These are phyloP conservation scores for Zygosaccharomyces bailii DNA, from an alignment of 805 yeast genomes.

Conservation along the genomic window DNA sequence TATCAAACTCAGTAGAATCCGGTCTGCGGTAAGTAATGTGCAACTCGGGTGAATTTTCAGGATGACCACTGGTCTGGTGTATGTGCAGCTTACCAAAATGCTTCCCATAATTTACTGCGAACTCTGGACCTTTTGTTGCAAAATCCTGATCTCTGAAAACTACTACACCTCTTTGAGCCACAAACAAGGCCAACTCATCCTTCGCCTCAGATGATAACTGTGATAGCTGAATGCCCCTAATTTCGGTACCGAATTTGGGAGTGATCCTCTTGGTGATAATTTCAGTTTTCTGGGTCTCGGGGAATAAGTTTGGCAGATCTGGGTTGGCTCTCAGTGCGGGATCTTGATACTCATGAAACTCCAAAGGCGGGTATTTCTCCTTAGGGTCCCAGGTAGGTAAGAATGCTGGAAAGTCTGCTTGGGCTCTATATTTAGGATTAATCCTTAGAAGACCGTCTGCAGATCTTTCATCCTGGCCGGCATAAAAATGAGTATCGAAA, in stretches of 20 bases:
- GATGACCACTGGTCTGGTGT: slow-evolving; percentile 72
- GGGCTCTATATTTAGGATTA: slow-evolving; percentile 20
- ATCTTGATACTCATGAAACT: slow-evolving; percentile 13
- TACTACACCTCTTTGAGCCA: slow-evolving; percentile 66
- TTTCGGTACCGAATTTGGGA: slow-evolving; percentile 66
- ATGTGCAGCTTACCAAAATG: slow-evolving; percentile 68
- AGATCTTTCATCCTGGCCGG: slow-evolving; percentile 33
- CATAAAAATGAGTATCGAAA: slow-evolving; percentile 29
- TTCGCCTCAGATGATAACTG: slow-evolving; percentile 50
- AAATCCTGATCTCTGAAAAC: slow-evolving; percentile 65
- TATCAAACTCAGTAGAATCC: slow-evolving; percentile 33
- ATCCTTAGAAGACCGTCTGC: slow-evolving; percentile 28
- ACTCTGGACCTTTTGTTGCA: slow-evolving; percentile 47
- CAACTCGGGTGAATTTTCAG: slow-evolving; percentile 53
- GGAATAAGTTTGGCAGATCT: slow-evolving; percentile 14
- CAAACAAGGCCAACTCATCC: slow-evolving; percentile 63
- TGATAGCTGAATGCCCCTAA: slow-evolving; percentile 57
- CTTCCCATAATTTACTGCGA: slow-evolving; percentile 47
- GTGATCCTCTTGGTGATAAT: slow-evolving; percentile 40
- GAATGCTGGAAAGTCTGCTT: slow-evolving; percentile 30
- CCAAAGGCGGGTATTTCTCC: slow-evolving; percentile 20
- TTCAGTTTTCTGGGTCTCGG: slow-evolving; percentile 13
- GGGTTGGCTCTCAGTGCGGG: slow-evolving; percentile 17
- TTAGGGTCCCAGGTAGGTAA: slow-evolving; percentile 29
- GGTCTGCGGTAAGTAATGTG: slow-evolving; percentile 55